Conservation (phyloP, 2,329 filamentous ascomycete species). For the Orbilia quercus region DNA sequence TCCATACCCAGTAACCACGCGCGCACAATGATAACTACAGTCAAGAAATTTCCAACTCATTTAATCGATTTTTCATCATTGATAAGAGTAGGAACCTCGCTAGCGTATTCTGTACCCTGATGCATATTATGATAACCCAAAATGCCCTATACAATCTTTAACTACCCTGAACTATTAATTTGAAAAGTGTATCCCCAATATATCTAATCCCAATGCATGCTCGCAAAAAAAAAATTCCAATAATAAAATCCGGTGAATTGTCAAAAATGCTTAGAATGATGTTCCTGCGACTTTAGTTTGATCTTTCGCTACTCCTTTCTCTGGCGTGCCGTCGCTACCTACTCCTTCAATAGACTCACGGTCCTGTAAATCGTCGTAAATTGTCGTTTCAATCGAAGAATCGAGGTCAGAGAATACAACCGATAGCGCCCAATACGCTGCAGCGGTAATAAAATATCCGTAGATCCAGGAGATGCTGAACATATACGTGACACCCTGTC, state of each 20-base stretch:
- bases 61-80: too few species aligned
- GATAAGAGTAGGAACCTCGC: too few species aligned
- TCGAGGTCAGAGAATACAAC: constrained; percentile 31
- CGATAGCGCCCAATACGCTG: constrained; percentile 24
- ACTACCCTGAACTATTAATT: too few species aligned
- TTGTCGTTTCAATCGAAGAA: constrained; percentile 23
- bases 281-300: neutral
- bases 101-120: too few species aligned
- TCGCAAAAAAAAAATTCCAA: neutral
- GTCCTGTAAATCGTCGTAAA: constrained; percentile 43
- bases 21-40: too few species aligned
- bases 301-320: constrained; percentile 16
- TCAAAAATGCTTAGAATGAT: neutral
- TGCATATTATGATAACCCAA: too few species aligned
- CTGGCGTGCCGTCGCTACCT: constrained; percentile 37
- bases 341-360: constrained; percentile 45
- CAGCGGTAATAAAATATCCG: constrained; percentile 37
- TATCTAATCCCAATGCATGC: neutral
- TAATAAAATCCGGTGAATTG: neutral
- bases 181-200: too few species aligned
- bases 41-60: too few species aligned
- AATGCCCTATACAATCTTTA: too few species aligned
- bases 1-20: too few species aligned
- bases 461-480: constrained; percentile 51
- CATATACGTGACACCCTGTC: constrained; percentile 38